A percentile compares a stretch with the other conserved stretches of the same genome.
Conservation (phyloP, 345 rosid species). For the Odontarrhena argentea region DNA sequence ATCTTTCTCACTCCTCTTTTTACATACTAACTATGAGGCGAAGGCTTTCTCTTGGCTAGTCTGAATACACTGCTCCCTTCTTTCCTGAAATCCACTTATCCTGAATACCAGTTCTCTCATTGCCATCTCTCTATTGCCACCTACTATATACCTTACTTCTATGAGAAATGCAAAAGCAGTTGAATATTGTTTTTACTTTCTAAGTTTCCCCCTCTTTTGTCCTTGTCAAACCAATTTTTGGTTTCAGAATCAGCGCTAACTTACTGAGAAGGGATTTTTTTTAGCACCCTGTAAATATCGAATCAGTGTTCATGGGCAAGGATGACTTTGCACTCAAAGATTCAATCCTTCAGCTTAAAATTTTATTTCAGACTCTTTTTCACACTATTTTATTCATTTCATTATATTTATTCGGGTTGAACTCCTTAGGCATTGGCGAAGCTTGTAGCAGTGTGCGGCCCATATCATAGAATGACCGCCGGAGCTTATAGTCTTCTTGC, state of each 20-base stretch:
- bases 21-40: slow-evolving; percentile 10
- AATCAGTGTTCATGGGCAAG: slow-evolving; percentile 17
- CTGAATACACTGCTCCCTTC: slow-evolving; percentile 2
- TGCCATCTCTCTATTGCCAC: slow-evolving; percentile 11
- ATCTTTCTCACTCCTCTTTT: slow-evolving; percentile 14
- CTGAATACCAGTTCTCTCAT: slow-evolving; percentile 5
- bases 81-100: slow-evolving; percentile 3
- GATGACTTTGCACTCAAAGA: not conserved
- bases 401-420: slow-evolving; percentile 30
- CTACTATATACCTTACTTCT: not conserved
- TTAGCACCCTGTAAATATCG: slow-evolving; percentile 11
- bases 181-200: not conserved
- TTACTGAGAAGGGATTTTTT: slow-evolving; percentile 12
- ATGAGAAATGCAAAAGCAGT: not conserved
- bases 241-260: slow-evolving; percentile 1
- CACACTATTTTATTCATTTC: slow-evolving; percentile 19
- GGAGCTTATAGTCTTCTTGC: slow-evolving; percentile 99
- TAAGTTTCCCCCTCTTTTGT: slow-evolving; percentile 3
- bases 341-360: slow-evolving; percentile 8
- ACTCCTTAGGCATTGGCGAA: slow-evolving; percentile 82
- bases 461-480: slow-evolving; percentile 96
- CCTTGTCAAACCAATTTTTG: slow-evolving; percentile 9
- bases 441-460: slow-evolving; percentile 93
- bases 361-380: slow-evolving; percentile 18
- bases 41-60: slow-evolving; percentile 20